phyloP scores from a whole-genome alignment of 2,329 filamentous ascomycete genomes.

The Fusarium sp. region DNA sequence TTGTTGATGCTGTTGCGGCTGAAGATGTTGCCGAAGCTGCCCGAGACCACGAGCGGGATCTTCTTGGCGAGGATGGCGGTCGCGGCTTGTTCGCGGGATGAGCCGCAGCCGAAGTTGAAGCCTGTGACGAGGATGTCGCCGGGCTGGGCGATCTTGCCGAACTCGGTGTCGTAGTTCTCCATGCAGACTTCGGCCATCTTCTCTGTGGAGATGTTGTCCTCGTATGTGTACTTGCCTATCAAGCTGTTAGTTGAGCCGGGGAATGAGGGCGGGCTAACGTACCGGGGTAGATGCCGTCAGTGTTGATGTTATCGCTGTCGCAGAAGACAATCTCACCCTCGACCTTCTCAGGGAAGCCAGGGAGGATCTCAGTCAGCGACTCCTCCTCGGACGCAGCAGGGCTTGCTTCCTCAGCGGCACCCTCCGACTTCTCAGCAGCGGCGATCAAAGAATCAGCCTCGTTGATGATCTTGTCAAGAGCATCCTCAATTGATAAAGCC shows the following conservation, averaged over 20 bases:
- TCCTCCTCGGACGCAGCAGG: slow-evolving; percentile 42
- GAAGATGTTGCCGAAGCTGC: slow-evolving; percentile 87
- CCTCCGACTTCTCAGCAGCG: slow-evolving; percentile 56
- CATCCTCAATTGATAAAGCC: slow-evolving; percentile 72
- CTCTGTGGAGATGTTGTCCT: slow-evolving; percentile 78
- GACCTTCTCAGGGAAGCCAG: slow-evolving; percentile 86
- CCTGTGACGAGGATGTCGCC: slow-evolving; percentile 86
- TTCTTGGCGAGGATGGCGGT: slow-evolving; percentile 84
- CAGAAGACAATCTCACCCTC: slow-evolving; percentile 84
- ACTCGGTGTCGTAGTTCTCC: slow-evolving; percentile 87
- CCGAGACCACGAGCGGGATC: slow-evolving; percentile 81
- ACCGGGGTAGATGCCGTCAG: slow-evolving; percentile 90
- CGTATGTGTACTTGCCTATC: slow-evolving; percentile 84
- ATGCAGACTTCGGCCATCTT: slow-evolving; percentile 91
- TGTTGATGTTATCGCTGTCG: slow-evolving; percentile 67
- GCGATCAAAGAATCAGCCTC: slow-evolving; percentile 72
- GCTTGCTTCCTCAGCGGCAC: not conserved
- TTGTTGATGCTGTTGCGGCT: slow-evolving; percentile 82
- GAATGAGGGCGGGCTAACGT: slow-evolving; percentile 52
- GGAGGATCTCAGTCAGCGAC: slow-evolving; percentile 73
- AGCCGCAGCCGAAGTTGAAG: slow-evolving; percentile 89
- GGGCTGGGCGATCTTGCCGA: slow-evolving; percentile 67
- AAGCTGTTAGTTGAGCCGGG: not conserved
- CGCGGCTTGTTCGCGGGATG: slow-evolving; percentile 78
- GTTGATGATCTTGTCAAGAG: slow-evolving; percentile 74